Evolutionary conservation across 176 grass and related monocot species (phyloP), one percentile per base, ranked within the genome.

Genomic region (Cenchrus fungigraminus): DNA sequence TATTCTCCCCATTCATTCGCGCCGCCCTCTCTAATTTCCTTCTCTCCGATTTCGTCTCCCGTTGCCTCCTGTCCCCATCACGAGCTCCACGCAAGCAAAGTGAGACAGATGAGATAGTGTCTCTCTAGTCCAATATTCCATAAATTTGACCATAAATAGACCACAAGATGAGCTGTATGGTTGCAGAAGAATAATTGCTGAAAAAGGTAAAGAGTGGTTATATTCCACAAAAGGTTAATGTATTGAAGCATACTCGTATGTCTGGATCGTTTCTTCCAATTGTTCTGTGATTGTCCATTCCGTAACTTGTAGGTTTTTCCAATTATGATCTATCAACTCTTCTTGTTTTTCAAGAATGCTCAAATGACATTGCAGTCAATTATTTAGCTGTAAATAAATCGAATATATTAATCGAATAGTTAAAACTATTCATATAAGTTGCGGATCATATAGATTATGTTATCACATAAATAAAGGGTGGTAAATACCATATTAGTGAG

Each of bases 151-250:
- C 4, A 43, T 12, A 16, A 60, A 77, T 6, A 77, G 74, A 9
- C 76, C 76, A 49, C 76, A 79, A 11, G 58, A 79, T 64, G 76
- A 64, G 43, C 76, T 79, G 13, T 12, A 78, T 15, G 22, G 2
- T 37, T 60, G 5, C 6, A 77, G 17, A 5, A 47, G 5, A 50
- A 25, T 25, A 25, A 25, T 25, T 25, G 25, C 25, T 25, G 25
- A 25, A 25, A 25, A 25, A 25, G 25, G 25, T 25, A 25, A 25
- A 25, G 25, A 25, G 25, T 25, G 25, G 25, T 25, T 25, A 25
- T 25, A 25, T 25, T 25, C 25, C 25, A 25, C 25, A 25, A 25
- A 25, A 25, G 25, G 25, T 25, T 25, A 25, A 25, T 25, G 25
- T 25, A 25, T 25, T 25, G 25, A 25, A 25, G 25, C 2, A 42